These are phyloP conservation scores for Kwoniella heveanensis DNA, from an alignment of 768 basidiomycete species.

Conservation along the genomic window DNA sequence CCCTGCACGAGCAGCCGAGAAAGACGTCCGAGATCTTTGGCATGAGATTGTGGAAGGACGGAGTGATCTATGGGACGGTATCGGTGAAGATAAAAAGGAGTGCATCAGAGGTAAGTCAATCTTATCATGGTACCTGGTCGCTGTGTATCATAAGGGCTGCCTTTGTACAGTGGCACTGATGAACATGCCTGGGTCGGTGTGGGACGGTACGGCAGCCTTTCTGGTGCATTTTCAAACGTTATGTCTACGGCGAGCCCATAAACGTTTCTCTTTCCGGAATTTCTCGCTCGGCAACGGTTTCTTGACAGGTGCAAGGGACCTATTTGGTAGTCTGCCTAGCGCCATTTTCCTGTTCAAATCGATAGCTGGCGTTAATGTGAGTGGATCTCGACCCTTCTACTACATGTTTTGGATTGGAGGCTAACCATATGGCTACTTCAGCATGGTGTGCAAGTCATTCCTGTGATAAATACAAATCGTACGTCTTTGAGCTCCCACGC, in stretches of 20 bases:
- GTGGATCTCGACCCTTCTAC: too few species aligned
- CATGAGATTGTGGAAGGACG: slow-evolving; percentile 85
- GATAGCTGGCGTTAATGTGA: slow-evolving; percentile 74
- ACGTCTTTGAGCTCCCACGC: slow-evolving; percentile 4
- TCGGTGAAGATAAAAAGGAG: slow-evolving; percentile 87
- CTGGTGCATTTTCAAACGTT: slow-evolving; percentile 90
- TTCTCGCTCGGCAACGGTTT: slow-evolving; percentile 87
- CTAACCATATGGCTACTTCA: too few species aligned
- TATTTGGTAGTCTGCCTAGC: slow-evolving; percentile 88
- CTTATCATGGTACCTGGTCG: too few species aligned
- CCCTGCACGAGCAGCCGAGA: slow-evolving; percentile 68
- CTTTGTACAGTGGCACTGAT: too few species aligned
- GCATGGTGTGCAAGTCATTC: slow-evolving; percentile 73
- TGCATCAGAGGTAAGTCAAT: slow-evolving; percentile 71
- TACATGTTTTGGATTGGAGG: too few species aligned
- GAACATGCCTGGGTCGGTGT: too few species aligned
- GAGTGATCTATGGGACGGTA: slow-evolving; percentile 76
- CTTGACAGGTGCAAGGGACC: slow-evolving; percentile 80
- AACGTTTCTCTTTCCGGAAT: slow-evolving; percentile 90
- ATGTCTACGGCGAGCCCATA: slow-evolving; percentile 82
- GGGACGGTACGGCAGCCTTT: too few species aligned
- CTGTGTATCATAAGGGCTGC: too few species aligned
- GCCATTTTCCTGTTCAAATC: slow-evolving; percentile 92
- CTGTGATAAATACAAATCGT: slow-evolving; percentile 89
- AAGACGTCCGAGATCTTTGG: slow-evolving; percentile 85